Percentiles rank a stretch among this genome's conserved stretches.
These are phyloP conservation scores for Hanseniaspora hatyaiensis DNA, from an alignment of 805 yeast species.

Conservation along the genomic window DNA sequence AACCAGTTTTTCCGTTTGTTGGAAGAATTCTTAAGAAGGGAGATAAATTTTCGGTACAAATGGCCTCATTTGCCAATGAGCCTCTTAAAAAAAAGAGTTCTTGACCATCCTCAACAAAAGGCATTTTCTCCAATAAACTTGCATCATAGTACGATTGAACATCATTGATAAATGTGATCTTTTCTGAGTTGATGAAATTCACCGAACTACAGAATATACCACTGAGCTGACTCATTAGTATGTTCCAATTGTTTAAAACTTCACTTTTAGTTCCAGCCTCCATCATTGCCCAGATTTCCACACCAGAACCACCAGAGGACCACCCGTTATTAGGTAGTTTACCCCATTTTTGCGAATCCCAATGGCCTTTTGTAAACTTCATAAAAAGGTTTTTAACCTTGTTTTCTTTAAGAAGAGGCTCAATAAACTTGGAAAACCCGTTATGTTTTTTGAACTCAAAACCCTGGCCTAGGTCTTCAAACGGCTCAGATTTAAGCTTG, in stretches of 20 bases:
- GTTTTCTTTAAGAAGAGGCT: conserved; percentile 59
- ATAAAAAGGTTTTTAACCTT: conserved; percentile 66
- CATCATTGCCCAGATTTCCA: conserved; percentile 80
- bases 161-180: conserved; percentile 56
- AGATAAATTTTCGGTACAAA: conserved; percentile 92
- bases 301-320: conserved; percentile 84
- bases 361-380: conserved; percentile 86
- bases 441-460: conserved; percentile 40
- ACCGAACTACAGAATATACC: conserved; percentile 93
- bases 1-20: conserved; percentile 81
- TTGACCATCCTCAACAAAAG: conserved; percentile 25
- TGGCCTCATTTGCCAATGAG: conserved; percentile 85
- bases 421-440: conserved; percentile 69
- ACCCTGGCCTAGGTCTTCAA: conserved; percentile 19
- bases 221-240: conserved; percentile 61
- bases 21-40: conserved; percentile 86
- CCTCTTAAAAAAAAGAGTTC: conserved; percentile 57
- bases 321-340: conserved; percentile 59
- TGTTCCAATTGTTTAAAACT: conserved; percentile 58
- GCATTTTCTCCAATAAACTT: conserved; percentile 18
- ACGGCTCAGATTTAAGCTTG: conserved; percentile 43
- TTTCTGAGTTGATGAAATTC: conserved; percentile 70
- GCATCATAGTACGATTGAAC: conserved; percentile 27
- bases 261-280: conserved; percentile 46
- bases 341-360: conserved; percentile 88